Conservation (phyloP, 805 yeast genomes). For the Candida ulmi region DNA sequence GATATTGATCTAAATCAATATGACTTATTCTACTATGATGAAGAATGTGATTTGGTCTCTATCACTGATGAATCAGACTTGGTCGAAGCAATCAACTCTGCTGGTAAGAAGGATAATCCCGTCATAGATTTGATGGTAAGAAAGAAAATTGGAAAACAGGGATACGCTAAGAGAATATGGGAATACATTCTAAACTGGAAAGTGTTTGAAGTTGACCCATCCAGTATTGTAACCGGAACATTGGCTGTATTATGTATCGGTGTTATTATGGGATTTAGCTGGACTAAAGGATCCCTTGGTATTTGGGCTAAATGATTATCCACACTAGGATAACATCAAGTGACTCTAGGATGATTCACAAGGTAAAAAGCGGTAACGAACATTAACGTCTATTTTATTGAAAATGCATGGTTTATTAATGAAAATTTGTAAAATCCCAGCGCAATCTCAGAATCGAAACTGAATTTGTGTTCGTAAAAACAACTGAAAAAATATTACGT, state of each 20-base stretch:
- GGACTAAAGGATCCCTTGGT: neutral
- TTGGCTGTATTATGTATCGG: constrained; percentile 19
- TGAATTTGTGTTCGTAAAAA: no score
- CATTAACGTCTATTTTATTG: no score
- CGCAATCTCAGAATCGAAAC: no score
- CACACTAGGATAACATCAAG: neutral
- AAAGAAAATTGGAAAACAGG: neutral
- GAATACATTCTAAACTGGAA: constrained; percentile 3
- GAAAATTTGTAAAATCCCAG: no score
- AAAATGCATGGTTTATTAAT: no score
- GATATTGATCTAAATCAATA: constrained; percentile 13
- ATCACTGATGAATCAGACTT: constrained; percentile 31
- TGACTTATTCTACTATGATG: constrained; percentile 33
- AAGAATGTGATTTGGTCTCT: constrained; percentile 30
- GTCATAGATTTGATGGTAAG: constrained; percentile 13
- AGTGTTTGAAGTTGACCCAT: neutral
- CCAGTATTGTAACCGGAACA: constrained; percentile 8
- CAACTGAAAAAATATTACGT: no score
- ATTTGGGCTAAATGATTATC: neutral
- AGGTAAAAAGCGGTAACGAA: no score
- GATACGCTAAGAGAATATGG: neutral
- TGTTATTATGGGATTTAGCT: constrained; percentile 16
- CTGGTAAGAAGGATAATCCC: constrained; percentile 6
- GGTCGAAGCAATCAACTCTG: constrained; percentile 18
- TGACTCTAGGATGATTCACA: no score